Evolutionary conservation across 176 grass and related monocot species (phyloP).

Genomic region (Musa beccarii): DNA sequence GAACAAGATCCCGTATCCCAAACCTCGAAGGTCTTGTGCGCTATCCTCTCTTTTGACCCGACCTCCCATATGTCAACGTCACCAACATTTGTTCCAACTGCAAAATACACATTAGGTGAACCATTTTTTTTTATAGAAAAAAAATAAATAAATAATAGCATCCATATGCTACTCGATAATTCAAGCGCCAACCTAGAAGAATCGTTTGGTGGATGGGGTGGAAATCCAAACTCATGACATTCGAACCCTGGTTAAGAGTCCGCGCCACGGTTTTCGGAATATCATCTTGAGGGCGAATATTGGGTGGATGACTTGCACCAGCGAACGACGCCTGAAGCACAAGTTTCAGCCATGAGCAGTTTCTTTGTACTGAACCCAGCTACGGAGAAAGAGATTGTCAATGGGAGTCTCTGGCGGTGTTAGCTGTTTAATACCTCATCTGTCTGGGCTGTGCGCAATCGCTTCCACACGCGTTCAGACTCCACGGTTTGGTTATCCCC

Average conservation of each 20-base stretch:
- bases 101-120: constrained; percentile 5
- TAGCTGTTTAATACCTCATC: constrained; percentile 63
- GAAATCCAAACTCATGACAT: constrained; percentile 97
- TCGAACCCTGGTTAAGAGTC: constrained; percentile 86
- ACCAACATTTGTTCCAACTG: constrained; percentile 99
- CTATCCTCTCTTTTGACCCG: constrained; percentile 92
- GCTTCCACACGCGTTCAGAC: constrained; percentile 95
- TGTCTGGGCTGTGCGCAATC: constrained; percentile 79
- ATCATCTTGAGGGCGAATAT: constrained; percentile 88
- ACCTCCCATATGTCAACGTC: constrained; percentile 99
- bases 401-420: background rate
- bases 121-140: constrained; percentile 12
- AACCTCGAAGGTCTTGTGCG: constrained; percentile 92
- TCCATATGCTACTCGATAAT: background rate
- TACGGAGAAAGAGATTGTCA: background rate
- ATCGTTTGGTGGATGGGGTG: constrained; percentile 90
- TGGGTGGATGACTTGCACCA: constrained; percentile 70
- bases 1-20: constrained; percentile 74
- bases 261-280: constrained; percentile 77
- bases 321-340: constrained; percentile 61
- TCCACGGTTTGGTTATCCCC: constrained; percentile 91
- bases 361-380: background rate
- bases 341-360: background rate
- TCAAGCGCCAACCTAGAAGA: constrained; percentile 63
- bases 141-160: background rate